Percentiles rank a stretch among this genome's conserved stretches.
Evolutionary conservation across 441 rosid genomes (phyloP).

Genomic region (Adansonia gregorii): DNA sequence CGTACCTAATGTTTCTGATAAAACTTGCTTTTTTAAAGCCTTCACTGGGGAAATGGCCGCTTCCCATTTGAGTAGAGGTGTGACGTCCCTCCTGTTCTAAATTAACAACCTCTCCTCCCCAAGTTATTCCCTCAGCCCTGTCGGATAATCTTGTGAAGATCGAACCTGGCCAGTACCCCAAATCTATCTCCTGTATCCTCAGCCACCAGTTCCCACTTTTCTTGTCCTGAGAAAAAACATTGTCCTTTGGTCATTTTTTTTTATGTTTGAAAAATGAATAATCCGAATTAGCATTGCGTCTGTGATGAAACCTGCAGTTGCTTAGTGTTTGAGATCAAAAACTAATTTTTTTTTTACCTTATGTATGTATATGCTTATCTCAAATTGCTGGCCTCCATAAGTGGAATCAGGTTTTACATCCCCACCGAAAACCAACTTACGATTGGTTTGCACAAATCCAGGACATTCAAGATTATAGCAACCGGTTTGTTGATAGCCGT

Average conservation of each 20-base stretch:
- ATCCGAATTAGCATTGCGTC: background rate
- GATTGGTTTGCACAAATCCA: constrained; percentile 39
- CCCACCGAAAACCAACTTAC: background rate
- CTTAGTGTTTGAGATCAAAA: background rate
- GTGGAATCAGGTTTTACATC: constrained; percentile 18
- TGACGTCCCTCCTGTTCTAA: background rate
- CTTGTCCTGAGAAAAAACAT: constrained; percentile 22
- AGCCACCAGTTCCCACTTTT: constrained; percentile 39
- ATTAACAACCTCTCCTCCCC: constrained; percentile 34
- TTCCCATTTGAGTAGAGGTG: constrained; percentile 40
- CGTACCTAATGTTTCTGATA: background rate
- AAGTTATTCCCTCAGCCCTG: background rate
- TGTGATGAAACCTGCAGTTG: too few species aligned
- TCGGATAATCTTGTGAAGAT: constrained; percentile 28
- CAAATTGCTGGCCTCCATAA: constrained; percentile 29
- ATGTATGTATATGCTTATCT: background rate
- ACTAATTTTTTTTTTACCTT: constrained; percentile 21
- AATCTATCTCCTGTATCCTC: background rate
- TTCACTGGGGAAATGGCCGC: constrained; percentile 35
- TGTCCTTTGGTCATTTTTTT: too few species aligned
- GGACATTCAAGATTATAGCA: constrained; percentile 40
- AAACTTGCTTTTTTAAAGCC: constrained; percentile 23
- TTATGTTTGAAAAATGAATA: background rate
- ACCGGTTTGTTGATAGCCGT: constrained; percentile 24
- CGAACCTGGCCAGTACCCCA: constrained; percentile 44